Evolutionary conservation across 192 early-diverging fungal genomes (phyloP), one percentile per base, ranked within the genome.

Genomic region (Radiomyces spectabilis): DNA sequence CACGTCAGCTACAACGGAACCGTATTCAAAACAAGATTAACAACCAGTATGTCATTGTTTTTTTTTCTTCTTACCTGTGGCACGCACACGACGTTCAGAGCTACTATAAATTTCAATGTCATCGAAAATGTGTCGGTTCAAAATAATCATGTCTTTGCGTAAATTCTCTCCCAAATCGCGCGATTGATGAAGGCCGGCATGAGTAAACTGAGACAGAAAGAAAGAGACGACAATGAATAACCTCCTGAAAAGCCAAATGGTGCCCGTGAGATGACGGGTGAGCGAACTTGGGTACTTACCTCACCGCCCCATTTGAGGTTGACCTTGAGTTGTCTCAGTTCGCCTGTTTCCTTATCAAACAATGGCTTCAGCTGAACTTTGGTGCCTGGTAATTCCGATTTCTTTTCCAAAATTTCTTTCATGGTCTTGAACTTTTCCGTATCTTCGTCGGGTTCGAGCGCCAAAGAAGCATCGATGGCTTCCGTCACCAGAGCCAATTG

Each of bases 251-350:
- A n/a, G n/a, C n/a, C n/a, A n/a, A n/a, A n/a, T n/a, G n/a, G n/a
- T n/a, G n/a, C n/a, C n/a, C n/a, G n/a, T n/a, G n/a, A n/a, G n/a
- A n/a, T n/a, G n/a, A n/a, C n/a, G n/a, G n/a, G n/a, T n/a, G n/a
- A n/a, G n/a, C n/a, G n/a, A n/a, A n/a, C n/a, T n/a, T n/a, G n/a
- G 6, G 38, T 6, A 40, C 29, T 56, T 63, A 80, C 78, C 63
- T 87, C 86, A 41, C 88, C 95, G 41, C 93, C 93, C 95, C 95
- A 98, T 58, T 98, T 98, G 43, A 96, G 85, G 65, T 94, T 85
- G 25, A 98, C 65, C 74, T 95, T 88, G 12, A 94, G 77, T 50
- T 91, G 84, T 22, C 75, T 71, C 1, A 90, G 65, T 27, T 57
- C 49, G 0, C 67, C 66, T 2, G 51, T 55, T 41, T 55, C 59